Evolutionary conservation across 2,329 filamentous ascomycete genomes (phyloP).

Genomic region (Lizonia empirigonia): DNA sequence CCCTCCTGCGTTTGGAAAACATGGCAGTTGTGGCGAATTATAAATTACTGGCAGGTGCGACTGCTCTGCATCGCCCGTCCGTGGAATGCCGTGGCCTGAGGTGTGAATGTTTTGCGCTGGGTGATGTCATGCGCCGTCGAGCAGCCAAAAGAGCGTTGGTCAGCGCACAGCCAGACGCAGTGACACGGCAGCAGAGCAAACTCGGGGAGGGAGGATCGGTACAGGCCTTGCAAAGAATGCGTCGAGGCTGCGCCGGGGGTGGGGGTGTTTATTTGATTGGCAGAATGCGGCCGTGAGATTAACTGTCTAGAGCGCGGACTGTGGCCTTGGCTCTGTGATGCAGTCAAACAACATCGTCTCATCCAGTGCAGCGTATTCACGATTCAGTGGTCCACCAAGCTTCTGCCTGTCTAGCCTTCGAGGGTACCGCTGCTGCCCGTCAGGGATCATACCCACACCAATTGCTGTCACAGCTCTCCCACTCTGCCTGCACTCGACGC

Average conservation of each 20-base stretch:
- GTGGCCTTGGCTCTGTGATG: constrained; percentile 7
- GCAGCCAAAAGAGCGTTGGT: constrained; percentile 3
- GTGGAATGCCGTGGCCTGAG: constrained; percentile 14
- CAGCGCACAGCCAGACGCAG: constrained; percentile 12
- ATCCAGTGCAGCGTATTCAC: constrained; percentile 3
- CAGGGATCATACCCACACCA: no score
- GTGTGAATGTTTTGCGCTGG: constrained; percentile 7
- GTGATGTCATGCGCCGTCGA: constrained; percentile 26
- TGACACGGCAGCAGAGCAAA: constrained; percentile 11
- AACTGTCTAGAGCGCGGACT: constrained; percentile 10
- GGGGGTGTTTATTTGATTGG: constrained; percentile 10
- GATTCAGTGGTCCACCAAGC: constrained; percentile 7
- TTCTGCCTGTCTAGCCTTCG: not conserved
- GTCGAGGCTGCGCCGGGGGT: constrained; percentile 9
- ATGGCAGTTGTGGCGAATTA: constrained; percentile 31
- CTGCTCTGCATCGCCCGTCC: constrained; percentile 30
- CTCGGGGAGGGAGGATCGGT: not conserved
- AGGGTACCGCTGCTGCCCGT: not conserved
- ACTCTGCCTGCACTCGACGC: not conserved
- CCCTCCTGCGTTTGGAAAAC: constrained; percentile 42
- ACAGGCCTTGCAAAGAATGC: constrained; percentile 5
- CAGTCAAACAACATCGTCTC: constrained; percentile 20
- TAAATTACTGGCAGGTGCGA: constrained; percentile 27
- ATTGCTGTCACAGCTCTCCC: no score
- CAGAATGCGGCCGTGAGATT: constrained; percentile 9